phyloP scores from a whole-genome alignment of 805 yeast species.

The Yamadazyma laniorum region DNA sequence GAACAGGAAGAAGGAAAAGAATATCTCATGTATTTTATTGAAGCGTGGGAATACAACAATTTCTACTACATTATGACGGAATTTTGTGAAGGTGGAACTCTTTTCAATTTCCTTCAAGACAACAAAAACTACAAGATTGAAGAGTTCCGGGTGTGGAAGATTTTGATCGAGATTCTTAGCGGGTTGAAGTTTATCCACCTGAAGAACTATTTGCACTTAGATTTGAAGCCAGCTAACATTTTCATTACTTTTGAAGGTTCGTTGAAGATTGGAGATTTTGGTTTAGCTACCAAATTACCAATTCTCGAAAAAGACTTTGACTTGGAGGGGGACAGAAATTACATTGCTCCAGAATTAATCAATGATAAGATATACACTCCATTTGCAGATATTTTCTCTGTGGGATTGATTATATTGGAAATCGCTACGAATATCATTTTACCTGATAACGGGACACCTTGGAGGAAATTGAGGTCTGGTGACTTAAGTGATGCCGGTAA shows the following conservation, averaged over 20 bases:
- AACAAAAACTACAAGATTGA: conserved; percentile 75
- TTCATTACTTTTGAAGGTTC: conserved; percentile 93
- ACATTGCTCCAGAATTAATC: conserved; percentile 95
- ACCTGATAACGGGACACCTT: conserved; percentile 94
- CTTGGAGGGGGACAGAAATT: conserved; percentile 95
- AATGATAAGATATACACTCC: conserved; percentile 79
- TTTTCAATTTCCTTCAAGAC: conserved; percentile 76
- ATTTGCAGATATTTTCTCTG: conserved; percentile 93
- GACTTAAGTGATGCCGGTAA: conserved; percentile 94
- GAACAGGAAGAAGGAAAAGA: conserved; percentile 66
- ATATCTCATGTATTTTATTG: conserved; percentile 72
- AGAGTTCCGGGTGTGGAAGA: conserved; percentile 98
- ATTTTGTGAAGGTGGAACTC: conserved; percentile 89
- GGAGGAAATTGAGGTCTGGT: conserved; percentile 95
- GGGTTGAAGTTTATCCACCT: conserved; percentile 82
- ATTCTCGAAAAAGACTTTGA: conserved; percentile 65
- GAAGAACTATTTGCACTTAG: conserved; percentile 75
- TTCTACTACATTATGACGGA: conserved; percentile 91
- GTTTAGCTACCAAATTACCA: conserved; percentile 84
- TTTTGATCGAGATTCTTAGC: conserved; percentile 73
- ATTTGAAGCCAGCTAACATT: conserved; percentile 92
- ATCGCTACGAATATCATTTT: conserved; percentile 92
- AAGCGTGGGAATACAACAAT: conserved; percentile 79
- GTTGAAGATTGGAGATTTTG: conserved; percentile 94
- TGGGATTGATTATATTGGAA: conserved; percentile 90